Evolutionary conservation across 805 yeast genomes (phyloP), one percentile per base, ranked within the genome.

Genomic region (Danielia oregonensis): DNA sequence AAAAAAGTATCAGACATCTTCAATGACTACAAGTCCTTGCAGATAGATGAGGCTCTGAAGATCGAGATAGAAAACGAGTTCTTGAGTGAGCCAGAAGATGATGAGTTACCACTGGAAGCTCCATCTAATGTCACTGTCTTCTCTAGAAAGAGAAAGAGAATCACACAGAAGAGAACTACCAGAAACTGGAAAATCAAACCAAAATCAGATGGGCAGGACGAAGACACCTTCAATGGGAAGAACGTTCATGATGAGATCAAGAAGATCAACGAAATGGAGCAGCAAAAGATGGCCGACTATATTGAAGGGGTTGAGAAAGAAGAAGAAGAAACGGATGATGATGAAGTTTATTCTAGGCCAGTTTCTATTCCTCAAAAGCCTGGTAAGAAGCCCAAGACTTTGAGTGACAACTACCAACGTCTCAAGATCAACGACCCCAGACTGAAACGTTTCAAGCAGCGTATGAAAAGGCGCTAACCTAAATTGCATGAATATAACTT

Each of bases 161-260:
- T 61, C 37, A 74, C 79, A 0, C 74, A 70, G 27, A 76, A 76
- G 54, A 54, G 81, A 46, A 66, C 72, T 1, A 74, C 80, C 1
- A 57, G 76, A 35, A 59, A 78, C 32, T 67, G 70, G 55, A 74
- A 71, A 39, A 60, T 76, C 39, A 70, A 64, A 40, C 74, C 79
- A 0, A 44, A 55, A 13, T 40, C 37, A 4, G 54, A 44, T 3
- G 44, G 48, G 0, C 40, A 35, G 1, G 49, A 39, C 2, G 55
- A 53, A 4, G 69, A 64, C 30, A 48, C 44, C 9, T 42, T 71
- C 23, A 57, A 55, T n/a, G 50, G 51, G 11, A 58, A 64, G 17
- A 56, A 75, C 42, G 51, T 76, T 6, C 76, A 71, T 30, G 54
- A 61, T n/a, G 64, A 61, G 33, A 54, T 74, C 14, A 46, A 49